Evolutionary conservation across 202 grass and related monocot species (phyloP).

Genomic region (Bolboschoenoplectus hybrid): DNA sequence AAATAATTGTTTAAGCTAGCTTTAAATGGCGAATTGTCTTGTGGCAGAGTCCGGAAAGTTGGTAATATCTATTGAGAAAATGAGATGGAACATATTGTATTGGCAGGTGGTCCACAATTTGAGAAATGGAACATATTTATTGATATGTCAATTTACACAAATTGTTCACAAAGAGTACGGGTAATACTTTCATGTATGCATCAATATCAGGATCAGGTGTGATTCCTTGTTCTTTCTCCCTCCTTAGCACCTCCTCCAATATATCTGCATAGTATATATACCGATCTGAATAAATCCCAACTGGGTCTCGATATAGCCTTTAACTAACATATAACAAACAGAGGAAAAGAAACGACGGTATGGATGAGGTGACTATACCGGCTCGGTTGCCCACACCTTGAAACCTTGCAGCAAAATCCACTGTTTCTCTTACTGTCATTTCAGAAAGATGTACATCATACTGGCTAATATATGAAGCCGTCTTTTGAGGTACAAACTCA

Average conservation of each 20-base stretch:
- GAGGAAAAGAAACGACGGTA: background rate
- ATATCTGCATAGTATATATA: conserved; percentile 40
- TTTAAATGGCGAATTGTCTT: no score
- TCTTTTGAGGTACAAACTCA: conserved; percentile 54
- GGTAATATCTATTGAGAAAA: background rate
- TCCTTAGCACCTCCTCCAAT: conserved; percentile 42
- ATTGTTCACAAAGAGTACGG: background rate
- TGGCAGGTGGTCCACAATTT: background rate
- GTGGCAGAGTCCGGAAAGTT: no score
- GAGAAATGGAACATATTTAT: no score
- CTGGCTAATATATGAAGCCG: conserved; percentile 54
- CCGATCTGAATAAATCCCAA: background rate
- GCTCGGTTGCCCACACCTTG: conserved; percentile 55
- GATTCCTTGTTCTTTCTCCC: conserved; percentile 44
- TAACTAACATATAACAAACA: background rate
- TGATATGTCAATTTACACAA: background rate
- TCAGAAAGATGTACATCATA: conserved; percentile 52
- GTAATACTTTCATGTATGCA: conserved; percentile 58
- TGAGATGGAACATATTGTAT: background rate
- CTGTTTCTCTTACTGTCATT: conserved; percentile 54
- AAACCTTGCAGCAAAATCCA: conserved; percentile 49
- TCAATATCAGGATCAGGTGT: conserved; percentile 50
- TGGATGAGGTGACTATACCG: conserved; percentile 30
- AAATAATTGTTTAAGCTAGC: background rate
- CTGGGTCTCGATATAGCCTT: background rate